A percentile compares a stretch with the other conserved stretches of the same genome.
phyloP scores from a whole-genome alignment of 495 filamentous ascomycete species.

The Neurospora discreta region DNA sequence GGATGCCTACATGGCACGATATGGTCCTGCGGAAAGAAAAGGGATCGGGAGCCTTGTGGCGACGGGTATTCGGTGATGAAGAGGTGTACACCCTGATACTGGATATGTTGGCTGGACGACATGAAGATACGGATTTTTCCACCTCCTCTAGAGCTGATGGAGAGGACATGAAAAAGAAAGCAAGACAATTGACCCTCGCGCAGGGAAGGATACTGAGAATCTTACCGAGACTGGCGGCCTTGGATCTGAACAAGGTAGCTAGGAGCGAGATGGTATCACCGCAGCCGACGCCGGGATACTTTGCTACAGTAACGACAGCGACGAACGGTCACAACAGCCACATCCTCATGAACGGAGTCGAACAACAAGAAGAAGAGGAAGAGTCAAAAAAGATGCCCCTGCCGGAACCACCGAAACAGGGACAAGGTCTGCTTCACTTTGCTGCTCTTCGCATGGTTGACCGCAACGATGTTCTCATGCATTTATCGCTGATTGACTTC shows the following conservation, averaged over 20 bases:
- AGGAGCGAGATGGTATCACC: slow-evolving; percentile 44
- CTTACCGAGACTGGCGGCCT: slow-evolving; percentile 50
- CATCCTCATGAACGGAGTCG: slow-evolving; percentile 17
- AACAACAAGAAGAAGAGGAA: neutral
- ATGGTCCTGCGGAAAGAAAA: slow-evolving; percentile 26
- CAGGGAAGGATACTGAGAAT: slow-evolving; percentile 68
- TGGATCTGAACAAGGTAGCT: slow-evolving; percentile 54
- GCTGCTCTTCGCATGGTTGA: slow-evolving; percentile 67
- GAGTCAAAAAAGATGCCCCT: neutral
- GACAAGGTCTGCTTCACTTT: slow-evolving; percentile 58
- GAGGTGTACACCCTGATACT: slow-evolving; percentile 57
- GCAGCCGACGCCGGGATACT: slow-evolving; percentile 50
- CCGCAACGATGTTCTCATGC: slow-evolving; percentile 64
- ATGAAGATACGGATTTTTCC: slow-evolving; percentile 21
- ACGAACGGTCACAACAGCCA: neutral
- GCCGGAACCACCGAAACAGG: slow-evolving; percentile 16
- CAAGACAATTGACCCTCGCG: slow-evolving; percentile 59
- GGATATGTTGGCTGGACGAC: slow-evolving; percentile 42
- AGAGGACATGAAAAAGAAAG: slow-evolving; percentile 1
- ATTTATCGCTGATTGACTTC: slow-evolving; percentile 67
- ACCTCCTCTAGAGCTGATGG: neutral
- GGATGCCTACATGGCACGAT: slow-evolving; percentile 6
- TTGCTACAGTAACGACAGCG: neutral
- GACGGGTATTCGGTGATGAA: slow-evolving; percentile 54
- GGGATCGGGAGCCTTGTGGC: slow-evolving; percentile 65